A percentile compares a stretch with the other conserved stretches of the same genome.
Evolutionary conservation across 2,329 filamentous ascomycete genomes (phyloP).

Genomic region (Scolecobasidium constrictum): DNA sequence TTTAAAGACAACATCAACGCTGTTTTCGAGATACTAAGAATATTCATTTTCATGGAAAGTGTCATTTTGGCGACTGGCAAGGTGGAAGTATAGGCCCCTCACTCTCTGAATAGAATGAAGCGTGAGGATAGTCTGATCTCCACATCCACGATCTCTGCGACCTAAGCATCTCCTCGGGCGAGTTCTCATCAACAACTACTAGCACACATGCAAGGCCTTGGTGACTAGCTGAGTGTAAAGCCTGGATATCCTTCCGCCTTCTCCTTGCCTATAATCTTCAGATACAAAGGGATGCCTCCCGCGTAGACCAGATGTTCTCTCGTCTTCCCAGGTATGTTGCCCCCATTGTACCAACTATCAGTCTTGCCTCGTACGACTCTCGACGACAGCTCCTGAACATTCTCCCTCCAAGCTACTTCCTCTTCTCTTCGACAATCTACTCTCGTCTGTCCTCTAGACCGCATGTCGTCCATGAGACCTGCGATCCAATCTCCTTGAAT

Average conservation of each 20-base stretch:
- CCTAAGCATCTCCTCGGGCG: no score
- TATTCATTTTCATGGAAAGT: no score
- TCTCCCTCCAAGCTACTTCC: conserved; percentile 38
- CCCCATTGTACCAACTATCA: conserved; percentile 43
- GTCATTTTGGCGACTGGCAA: no score
- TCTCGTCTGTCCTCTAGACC: conserved; percentile 34
- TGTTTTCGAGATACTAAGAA: no score
- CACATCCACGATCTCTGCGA: no score
- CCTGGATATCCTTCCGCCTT: background rate
- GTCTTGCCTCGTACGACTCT: conserved; percentile 38
- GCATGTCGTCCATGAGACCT: conserved; percentile 38
- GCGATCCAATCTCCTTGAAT: conserved; percentile 47
- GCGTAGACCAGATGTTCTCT: conserved; percentile 39
- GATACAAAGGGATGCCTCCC: background rate
- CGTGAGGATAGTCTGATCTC: no score
- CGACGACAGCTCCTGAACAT: conserved; percentile 36
- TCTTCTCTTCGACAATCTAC: conserved; percentile 39
- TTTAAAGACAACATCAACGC: no score
- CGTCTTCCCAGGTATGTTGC: conserved; percentile 42
- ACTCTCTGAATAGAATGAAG: no score
- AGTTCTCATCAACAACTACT: no score
- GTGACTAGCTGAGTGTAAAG: background rate
- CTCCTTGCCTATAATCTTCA: background rate
- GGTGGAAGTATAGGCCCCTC: no score
- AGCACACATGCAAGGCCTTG: no score